phyloP scores from a whole-genome alignment of 352 stramenopile species.

The Globisporangium okanoganense region DNA sequence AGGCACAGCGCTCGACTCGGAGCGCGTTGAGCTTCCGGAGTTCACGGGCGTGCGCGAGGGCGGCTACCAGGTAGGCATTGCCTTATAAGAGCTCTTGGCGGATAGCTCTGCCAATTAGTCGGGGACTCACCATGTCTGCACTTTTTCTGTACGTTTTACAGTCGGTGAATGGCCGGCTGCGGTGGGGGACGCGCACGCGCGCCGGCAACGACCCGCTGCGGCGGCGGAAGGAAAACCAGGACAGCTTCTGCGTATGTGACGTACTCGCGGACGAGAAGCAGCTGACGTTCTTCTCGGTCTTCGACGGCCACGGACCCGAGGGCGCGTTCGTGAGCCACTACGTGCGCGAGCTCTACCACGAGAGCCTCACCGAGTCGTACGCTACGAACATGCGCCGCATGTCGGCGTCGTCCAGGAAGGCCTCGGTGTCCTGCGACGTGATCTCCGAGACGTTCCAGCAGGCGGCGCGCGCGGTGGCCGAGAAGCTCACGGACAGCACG shows the following conservation, averaged over 20 bases:
- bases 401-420: background rate
- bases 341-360: conserved; percentile 63
- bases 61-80: conserved; percentile 32
- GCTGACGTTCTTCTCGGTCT: conserved; percentile 66
- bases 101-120: background rate
- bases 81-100: background rate
- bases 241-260: conserved; percentile 65
- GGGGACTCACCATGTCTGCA: background rate
- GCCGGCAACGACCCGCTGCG: conserved; percentile 69
- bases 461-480: conserved; percentile 33
- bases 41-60: conserved; percentile 55
- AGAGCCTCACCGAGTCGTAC: conserved; percentile 42
- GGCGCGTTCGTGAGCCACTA: conserved; percentile 77
- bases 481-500: conserved; percentile 34
- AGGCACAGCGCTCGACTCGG: conserved; percentile 55
- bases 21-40: conserved; percentile 48
- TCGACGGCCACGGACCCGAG: conserved; percentile 73
- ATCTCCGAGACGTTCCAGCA: conserved; percentile 51
- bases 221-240: conserved; percentile 85
- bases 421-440: conserved; percentile 34
- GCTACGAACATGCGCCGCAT: background rate
- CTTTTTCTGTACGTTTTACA: conserved; percentile 9
- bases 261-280: conserved; percentile 35
- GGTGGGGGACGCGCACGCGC: conserved; percentile 52
- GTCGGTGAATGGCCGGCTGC: conserved; percentile 37